phyloP scores from a whole-genome alignment of 2,329 filamentous ascomycete species.

The Sarocladium oryzae region DNA sequence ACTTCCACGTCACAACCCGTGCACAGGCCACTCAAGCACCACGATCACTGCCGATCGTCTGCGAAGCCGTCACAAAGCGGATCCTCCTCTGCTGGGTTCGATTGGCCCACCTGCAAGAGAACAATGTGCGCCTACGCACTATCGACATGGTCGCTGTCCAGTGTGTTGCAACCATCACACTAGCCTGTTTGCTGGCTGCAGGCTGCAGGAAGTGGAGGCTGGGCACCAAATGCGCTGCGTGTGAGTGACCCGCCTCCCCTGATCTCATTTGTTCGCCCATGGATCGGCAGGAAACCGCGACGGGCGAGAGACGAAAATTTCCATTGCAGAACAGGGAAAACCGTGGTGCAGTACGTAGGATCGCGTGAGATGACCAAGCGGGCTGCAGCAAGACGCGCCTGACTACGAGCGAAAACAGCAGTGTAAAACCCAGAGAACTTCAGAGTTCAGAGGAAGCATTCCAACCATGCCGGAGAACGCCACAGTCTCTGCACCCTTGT shows the following conservation, averaged over 20 bases:
- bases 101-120: background rate
- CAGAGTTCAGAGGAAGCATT: background rate
- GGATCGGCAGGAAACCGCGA: slow-evolving; percentile 4
- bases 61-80: slow-evolving; percentile 4
- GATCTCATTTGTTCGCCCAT: slow-evolving; percentile 3
- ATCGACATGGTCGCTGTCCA: background rate
- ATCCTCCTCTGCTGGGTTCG: background rate
- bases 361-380: slow-evolving; percentile 3
- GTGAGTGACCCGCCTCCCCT: slow-evolving; percentile 3
- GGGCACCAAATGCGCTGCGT: background rate
- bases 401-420: background rate
- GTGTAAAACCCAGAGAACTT: background rate
- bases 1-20: background rate
- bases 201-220: background rate
- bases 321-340: background rate
- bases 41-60: slow-evolving; percentile 7
- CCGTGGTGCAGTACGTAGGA: background rate
- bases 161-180: slow-evolving; percentile 1
- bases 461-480: background rate
- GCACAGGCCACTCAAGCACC: background rate
- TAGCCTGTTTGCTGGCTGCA: slow-evolving; percentile 4
- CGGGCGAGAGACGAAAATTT: background rate
- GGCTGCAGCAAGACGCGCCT: background rate
- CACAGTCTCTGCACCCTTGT: background rate
- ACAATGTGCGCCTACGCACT: background rate